Percentiles rank a stretch among this genome's conserved stretches.
Conservation (phyloP, 345 rosid genomes). For the Hirschfeldia incana region DNA sequence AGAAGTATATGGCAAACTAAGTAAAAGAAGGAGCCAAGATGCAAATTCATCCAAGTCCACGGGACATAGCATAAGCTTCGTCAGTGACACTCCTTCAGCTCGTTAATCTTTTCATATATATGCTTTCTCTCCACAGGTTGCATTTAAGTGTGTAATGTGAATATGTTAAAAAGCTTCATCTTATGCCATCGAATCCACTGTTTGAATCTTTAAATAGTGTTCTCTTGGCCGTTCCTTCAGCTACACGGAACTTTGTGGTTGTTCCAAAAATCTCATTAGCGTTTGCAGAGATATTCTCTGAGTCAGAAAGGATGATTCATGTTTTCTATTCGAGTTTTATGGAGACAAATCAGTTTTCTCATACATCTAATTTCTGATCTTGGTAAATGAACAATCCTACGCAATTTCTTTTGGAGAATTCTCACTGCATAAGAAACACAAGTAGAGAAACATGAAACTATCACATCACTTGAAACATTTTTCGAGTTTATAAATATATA, state of each 20-base stretch:
- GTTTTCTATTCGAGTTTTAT: neutral
- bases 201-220: neutral
- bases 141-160: neutral
- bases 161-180: neutral
- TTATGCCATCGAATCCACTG: neutral
- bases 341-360: neutral
- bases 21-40: conserved; percentile 4
- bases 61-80: conserved; percentile 3
- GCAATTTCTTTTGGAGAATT: neutral
- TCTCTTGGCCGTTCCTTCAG: neutral
- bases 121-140: neutral
- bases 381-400: conserved; percentile 18
- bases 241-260: neutral
- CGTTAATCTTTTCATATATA: conserved; percentile 3
- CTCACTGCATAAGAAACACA: neutral
- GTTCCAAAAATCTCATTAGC: neutral
- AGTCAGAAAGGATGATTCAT: neutral
- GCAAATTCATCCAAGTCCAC: neutral
- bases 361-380: neutral
- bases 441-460: neutral
- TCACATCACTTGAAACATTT: neutral
- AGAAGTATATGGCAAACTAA: conserved; percentile 8
- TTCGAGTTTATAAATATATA: neutral
- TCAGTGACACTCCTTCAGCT: conserved; percentile 33
- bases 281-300: too few relatives aligned